Evolutionary conservation across 768 basidiomycete genomes (phyloP).

Genomic region (Tephrocybe sp.): DNA sequence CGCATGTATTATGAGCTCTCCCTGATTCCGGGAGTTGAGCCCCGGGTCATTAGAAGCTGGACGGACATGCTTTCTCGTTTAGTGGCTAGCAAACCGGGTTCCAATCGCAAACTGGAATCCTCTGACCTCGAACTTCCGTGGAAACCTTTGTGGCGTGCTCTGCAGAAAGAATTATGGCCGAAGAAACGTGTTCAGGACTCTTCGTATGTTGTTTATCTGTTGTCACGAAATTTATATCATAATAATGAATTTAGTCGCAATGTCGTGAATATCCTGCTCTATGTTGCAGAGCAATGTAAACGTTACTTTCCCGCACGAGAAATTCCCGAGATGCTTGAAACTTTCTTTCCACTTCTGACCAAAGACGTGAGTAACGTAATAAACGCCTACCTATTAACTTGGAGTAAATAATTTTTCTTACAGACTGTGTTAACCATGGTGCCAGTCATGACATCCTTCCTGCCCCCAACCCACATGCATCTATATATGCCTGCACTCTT

Average conservation of each 20-base stretch:
- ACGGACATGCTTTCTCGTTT: constrained; percentile 76
- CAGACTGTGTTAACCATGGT: constrained; percentile 71
- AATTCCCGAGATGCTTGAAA: constrained; percentile 67
- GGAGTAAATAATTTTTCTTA: background rate
- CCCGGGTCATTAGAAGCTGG: constrained; percentile 70
- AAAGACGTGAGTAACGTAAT: constrained; percentile 51
- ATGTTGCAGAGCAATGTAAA: constrained; percentile 69
- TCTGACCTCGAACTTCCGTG: constrained; percentile 69
- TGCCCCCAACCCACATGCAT: constrained; percentile 64
- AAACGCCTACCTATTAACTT: background rate
- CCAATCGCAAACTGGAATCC: constrained; percentile 63
- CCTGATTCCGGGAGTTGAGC: constrained; percentile 72
- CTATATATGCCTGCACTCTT: constrained; percentile 72
- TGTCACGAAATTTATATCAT: constrained; percentile 4
- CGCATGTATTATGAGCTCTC: constrained; percentile 78
- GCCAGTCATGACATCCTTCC: constrained; percentile 73
- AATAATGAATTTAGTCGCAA: constrained; percentile 43
- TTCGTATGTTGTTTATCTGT: constrained; percentile 38
- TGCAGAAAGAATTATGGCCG: constrained; percentile 75
- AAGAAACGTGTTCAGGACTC: constrained; percentile 60
- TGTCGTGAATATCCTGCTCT: constrained; percentile 68
- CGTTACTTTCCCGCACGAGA: constrained; percentile 66
- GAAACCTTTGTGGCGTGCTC: constrained; percentile 70
- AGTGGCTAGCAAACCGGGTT: constrained; percentile 61
- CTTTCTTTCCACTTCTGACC: constrained; percentile 69